Percentiles rank a stretch among this genome's conserved stretches.
Evolutionary conservation across 257 asterid species (phyloP).

Genomic region (Solanum sejunctum): DNA sequence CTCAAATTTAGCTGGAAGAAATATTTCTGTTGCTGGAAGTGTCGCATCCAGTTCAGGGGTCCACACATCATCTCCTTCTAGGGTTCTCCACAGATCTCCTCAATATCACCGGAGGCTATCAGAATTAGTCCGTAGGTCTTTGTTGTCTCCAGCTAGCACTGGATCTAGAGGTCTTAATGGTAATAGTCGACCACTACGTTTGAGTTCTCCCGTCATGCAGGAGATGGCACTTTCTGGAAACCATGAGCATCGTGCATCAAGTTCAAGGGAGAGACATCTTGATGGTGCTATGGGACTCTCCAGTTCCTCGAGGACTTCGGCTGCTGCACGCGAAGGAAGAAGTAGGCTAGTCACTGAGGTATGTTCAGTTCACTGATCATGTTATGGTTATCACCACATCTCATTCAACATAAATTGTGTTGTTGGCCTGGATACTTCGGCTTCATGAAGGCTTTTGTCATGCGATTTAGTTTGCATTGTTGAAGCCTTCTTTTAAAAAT

Average conservation of each 20-base stretch:
- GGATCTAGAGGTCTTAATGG: conserved; percentile 46
- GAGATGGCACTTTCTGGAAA: conserved; percentile 30
- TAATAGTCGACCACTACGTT: conserved; percentile 14
- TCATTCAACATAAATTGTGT: not conserved
- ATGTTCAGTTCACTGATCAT: not conserved
- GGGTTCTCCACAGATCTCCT: conserved; percentile 39
- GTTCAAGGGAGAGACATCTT: conserved; percentile 59
- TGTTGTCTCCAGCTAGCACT: conserved; percentile 31
- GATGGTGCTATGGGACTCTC: conserved; percentile 51
- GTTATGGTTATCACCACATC: not conserved
- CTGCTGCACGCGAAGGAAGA: conserved; percentile 68
- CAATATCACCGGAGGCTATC: conserved; percentile 53
- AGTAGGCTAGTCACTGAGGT: conserved; percentile 73
- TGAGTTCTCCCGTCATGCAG: conserved; percentile 30
- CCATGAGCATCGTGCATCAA: conserved; percentile 30
- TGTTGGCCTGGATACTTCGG: not conserved
- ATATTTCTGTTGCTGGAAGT: conserved; percentile 21
- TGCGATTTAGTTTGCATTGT: not conserved
- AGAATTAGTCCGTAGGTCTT: conserved; percentile 62
- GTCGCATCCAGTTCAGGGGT: conserved; percentile 33
- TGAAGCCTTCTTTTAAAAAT: not conserved
- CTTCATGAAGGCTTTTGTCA: not conserved
- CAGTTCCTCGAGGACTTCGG: conserved; percentile 35
- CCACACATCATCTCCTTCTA: conserved; percentile 33
- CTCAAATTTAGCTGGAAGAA: conserved; percentile 36